phyloP scores from a whole-genome alignment of 1,284 basidiomycete genomes.

The Ustilago cynodontis region DNA sequence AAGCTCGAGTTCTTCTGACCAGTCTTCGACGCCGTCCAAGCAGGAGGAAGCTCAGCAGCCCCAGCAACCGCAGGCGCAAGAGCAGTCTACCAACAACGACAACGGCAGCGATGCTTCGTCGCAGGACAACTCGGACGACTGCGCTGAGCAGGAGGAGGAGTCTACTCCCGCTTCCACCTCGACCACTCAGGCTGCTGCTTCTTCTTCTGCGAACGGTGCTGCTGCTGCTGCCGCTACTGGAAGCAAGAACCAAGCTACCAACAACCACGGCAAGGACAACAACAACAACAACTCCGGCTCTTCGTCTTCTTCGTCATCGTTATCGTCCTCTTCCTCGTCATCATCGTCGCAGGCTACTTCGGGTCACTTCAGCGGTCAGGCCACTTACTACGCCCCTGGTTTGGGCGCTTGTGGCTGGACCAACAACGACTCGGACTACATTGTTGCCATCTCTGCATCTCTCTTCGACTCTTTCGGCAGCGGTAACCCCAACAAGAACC shows the following conservation, averaged over 20 bases:
- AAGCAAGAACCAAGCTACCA: constrained; percentile 37
- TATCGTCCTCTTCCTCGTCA: constrained; percentile 68
- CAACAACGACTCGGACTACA: constrained; percentile 58
- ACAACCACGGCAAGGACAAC: constrained; percentile 5
- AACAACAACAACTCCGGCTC: constrained; percentile 14
- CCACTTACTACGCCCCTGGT: constrained; percentile 61
- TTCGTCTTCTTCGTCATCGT: constrained; percentile 68
- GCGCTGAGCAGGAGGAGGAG: constrained; percentile 18
- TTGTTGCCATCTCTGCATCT: constrained; percentile 59
- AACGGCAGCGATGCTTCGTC: constrained; percentile 7
- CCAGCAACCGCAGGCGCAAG: constrained; percentile 4
- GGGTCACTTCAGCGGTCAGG: constrained; percentile 64
- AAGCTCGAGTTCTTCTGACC: constrained; percentile 57
- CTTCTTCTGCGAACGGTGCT: constrained; percentile 15
- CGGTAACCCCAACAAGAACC: constrained; percentile 65
- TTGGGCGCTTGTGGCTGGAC: constrained; percentile 62
- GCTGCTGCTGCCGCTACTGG: constrained; percentile 31
- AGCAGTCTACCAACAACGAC: constrained; percentile 10
- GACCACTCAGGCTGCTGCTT: background rate
- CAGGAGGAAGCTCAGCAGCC: constrained; percentile 12
- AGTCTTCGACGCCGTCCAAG: constrained; percentile 7
- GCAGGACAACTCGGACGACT: constrained; percentile 27
- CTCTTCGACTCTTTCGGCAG: constrained; percentile 57
- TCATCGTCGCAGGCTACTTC: constrained; percentile 67
- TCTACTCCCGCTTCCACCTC: constrained; percentile 9